These are phyloP conservation scores for Avena insularis DNA, from an alignment of 176 grass and related monocot species.

Conservation along the genomic window DNA sequence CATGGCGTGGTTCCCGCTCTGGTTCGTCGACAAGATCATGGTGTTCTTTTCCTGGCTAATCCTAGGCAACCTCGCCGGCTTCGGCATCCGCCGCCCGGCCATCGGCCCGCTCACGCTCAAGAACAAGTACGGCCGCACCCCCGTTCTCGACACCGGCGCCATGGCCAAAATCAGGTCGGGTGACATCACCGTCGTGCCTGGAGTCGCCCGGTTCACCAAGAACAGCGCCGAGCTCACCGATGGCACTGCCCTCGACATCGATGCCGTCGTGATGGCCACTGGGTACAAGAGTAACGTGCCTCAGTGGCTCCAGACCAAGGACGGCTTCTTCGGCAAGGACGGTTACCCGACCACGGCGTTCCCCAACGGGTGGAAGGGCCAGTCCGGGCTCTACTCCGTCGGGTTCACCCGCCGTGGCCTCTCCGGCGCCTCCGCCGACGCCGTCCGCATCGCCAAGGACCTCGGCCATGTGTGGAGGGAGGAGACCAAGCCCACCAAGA, in stretches of 20 bases:
- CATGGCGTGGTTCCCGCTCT: conserved; percentile 80
- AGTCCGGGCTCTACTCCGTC: conserved; percentile 81
- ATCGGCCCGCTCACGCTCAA: conserved; percentile 77
- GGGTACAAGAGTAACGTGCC: conserved; percentile 88
- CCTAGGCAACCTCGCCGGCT: conserved; percentile 58
- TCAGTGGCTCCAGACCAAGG: conserved; percentile 75
- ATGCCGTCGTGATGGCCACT: conserved; percentile 81
- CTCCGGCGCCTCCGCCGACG: conserved; percentile 76
- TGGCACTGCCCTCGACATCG: conserved; percentile 50
- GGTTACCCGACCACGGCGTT: conserved; percentile 71
- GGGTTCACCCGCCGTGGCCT: conserved; percentile 85
- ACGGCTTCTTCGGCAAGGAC: conserved; percentile 75
- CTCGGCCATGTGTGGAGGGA: conserved; percentile 75
- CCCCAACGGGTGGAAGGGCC: conserved; percentile 71
- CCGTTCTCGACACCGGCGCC: conserved; percentile 73
- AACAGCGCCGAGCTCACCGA: conserved; percentile 60
- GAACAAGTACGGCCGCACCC: conserved; percentile 68
- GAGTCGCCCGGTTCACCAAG: conserved; percentile 46
- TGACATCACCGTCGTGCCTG: conserved; percentile 74
- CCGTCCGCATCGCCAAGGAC: conserved; percentile 69
- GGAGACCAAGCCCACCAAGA: conserved; percentile 72
- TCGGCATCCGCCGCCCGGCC: conserved; percentile 72
- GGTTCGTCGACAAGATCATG: conserved; percentile 77
- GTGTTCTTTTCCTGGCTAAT: conserved; percentile 64
- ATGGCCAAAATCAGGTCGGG: conserved; percentile 56